Conservation (phyloP, 345 rosid species). For the Mallotus nudiflorus region DNA sequence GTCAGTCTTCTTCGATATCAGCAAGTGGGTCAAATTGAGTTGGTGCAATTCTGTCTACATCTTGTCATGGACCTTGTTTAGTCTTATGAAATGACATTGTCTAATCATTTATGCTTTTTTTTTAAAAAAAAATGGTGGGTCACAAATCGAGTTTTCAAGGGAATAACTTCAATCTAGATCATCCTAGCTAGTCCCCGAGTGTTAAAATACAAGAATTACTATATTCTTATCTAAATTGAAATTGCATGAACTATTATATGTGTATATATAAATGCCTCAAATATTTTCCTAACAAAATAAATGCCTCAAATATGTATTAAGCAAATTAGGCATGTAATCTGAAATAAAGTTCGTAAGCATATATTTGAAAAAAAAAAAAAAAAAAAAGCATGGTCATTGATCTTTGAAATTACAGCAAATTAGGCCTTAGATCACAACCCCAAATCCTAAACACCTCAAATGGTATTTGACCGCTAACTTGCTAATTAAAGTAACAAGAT, state of each 20-base stretch:
- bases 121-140: neutral
- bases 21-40: conserved; percentile 7
- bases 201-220: too few species aligned
- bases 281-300: too few species aligned
- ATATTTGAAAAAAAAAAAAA: too few species aligned
- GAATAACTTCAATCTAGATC: neutral
- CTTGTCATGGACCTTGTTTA: conserved; percentile 8
- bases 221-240: too few species aligned
- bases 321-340: too few species aligned
- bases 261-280: too few species aligned
- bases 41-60: neutral
- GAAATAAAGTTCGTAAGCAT: too few species aligned
- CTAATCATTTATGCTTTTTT: neutral
- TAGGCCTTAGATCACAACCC: neutral
- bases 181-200: too few species aligned
- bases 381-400: neutral
- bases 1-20: neutral
- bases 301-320: too few species aligned
- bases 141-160: neutral
- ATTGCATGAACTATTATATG: too few species aligned
- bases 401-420: neutral
- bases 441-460: too few species aligned
- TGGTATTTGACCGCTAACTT: conserved; percentile 10
- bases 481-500: conserved; percentile 21
- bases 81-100: conserved; percentile 8